Conservation (phyloP, 2,329 filamentous ascomycete species). For the Fusarium longipes region DNA sequence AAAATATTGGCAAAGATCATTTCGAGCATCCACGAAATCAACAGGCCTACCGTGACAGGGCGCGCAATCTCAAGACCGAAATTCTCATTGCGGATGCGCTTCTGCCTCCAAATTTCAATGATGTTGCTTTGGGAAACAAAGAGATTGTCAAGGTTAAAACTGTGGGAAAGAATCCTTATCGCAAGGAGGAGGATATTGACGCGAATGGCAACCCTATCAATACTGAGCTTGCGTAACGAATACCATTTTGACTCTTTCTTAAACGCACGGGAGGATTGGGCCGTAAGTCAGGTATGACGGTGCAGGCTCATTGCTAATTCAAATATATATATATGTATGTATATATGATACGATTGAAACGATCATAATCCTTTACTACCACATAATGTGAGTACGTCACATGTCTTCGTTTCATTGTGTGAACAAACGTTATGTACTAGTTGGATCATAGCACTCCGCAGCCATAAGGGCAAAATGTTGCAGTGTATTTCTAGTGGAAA, state of each 20-base stretch:
- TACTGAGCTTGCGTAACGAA: constrained; percentile 45
- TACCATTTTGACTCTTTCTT: constrained; percentile 6
- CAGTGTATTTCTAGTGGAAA: constrained; percentile 39
- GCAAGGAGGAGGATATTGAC: constrained; percentile 60
- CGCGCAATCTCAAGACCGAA: constrained; percentile 67
- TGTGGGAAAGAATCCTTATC: constrained; percentile 61
- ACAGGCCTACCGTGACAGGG: constrained; percentile 68
- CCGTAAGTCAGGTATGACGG: not conserved
- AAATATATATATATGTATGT: too few relatives aligned
- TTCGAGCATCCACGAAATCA: constrained; percentile 62
- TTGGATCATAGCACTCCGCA: not conserved
- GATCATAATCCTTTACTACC: not conserved
- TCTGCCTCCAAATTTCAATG: constrained; percentile 62
- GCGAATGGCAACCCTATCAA: constrained; percentile 53
- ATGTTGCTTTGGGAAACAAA: constrained; percentile 62
- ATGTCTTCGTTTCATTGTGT: not conserved
- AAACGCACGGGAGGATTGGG: not conserved
- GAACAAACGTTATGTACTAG: not conserved
- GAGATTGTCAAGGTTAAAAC: constrained; percentile 56
- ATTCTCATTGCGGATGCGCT: constrained; percentile 58
- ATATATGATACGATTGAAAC: not conserved
- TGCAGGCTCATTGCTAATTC: not conserved
- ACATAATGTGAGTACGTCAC: not conserved
- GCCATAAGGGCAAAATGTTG: constrained; percentile 15
- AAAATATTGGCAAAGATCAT: constrained; percentile 44